A percentile compares a stretch with the other conserved stretches of the same genome.
These are phyloP conservation scores for Nemania abortiva DNA, from an alignment of 2,329 filamentous ascomycete species.

Conservation along the genomic window DNA sequence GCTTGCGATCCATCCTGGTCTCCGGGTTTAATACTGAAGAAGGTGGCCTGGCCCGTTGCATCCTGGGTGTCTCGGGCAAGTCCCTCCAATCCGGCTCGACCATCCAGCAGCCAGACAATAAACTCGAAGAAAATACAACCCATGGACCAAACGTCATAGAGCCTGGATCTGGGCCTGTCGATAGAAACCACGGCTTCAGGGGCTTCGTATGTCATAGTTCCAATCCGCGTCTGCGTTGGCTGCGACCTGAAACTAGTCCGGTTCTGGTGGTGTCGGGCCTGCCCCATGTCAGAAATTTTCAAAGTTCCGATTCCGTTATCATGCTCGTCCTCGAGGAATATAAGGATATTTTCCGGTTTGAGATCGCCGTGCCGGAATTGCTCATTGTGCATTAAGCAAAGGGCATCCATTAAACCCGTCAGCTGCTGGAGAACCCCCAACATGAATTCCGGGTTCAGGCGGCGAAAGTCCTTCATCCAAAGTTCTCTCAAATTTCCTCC, in stretches of 20 bases:
- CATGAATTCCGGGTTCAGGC: too few species aligned
- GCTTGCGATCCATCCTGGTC: too few species aligned
- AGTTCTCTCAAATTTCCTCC: too few species aligned
- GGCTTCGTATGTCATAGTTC: slow-evolving; percentile 33
- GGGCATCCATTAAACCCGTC: too few species aligned
- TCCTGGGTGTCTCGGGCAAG: too few species aligned
- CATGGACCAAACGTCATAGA: slow-evolving; percentile 48
- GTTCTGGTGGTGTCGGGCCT: slow-evolving; percentile 36
- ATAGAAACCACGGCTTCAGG: slow-evolving; percentile 26
- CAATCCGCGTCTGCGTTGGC: slow-evolving; percentile 28
- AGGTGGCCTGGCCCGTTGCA: too few species aligned
- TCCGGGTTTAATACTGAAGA: too few species aligned
- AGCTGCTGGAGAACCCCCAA: too few species aligned
- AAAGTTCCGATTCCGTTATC: slow-evolving; percentile 23
- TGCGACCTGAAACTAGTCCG: slow-evolving; percentile 23
- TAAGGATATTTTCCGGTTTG: slow-evolving; percentile 45
- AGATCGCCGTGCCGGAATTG: slow-evolving; percentile 34
- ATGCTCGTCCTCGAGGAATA: slow-evolving; percentile 17
- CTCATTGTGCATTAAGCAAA: too few species aligned
- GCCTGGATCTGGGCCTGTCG: slow-evolving; percentile 33
- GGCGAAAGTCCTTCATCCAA: too few species aligned
- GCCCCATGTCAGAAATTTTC: slow-evolving; percentile 39
- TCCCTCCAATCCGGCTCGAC: not conserved
- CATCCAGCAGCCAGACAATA: slow-evolving; percentile 45
- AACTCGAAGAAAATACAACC: slow-evolving; percentile 49